phyloP scores from a whole-genome alignment of 2,329 filamentous ascomycete species.

The Acephala macrosclerotiorum region DNA sequence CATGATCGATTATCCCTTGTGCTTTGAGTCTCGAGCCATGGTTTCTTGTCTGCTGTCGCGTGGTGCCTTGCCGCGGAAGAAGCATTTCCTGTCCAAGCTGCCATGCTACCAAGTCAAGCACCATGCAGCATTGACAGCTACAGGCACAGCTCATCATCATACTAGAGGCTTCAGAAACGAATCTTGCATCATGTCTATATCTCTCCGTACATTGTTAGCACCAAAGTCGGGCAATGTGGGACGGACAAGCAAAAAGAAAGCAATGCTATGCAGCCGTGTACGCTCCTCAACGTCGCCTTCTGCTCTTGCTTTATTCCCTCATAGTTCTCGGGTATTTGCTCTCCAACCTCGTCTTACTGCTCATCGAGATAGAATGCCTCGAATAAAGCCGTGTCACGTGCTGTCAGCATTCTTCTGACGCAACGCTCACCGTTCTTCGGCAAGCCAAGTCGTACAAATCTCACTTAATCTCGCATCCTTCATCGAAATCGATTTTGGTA shows the following conservation, averaged over 20 bases:
- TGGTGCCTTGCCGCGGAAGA: background rate
- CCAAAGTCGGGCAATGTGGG: background rate
- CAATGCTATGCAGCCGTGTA: slow-evolving; percentile 1
- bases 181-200: background rate
- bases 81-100: background rate
- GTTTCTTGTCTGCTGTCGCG: background rate
- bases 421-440: background rate
- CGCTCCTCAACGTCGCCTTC: background rate
- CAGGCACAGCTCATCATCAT: background rate
- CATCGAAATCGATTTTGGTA: background rate
- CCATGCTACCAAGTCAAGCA: background rate
- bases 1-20: background rate
- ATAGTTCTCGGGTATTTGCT: background rate
- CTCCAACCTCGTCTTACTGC: background rate
- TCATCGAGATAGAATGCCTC: background rate
- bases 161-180: background rate
- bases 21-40: background rate
- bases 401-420: background rate
- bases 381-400: background rate
- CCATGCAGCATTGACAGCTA: background rate
- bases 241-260: background rate
- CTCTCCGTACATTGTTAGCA: background rate
- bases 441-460: slow-evolving; percentile 3
- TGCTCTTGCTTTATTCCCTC: background rate
- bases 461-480: background rate